Percentiles rank a stretch among this genome's conserved stretches.
phyloP scores from a whole-genome alignment of 1,284 basidiomycete species.

The Cutaneotrichosporon spelunceum region DNA sequence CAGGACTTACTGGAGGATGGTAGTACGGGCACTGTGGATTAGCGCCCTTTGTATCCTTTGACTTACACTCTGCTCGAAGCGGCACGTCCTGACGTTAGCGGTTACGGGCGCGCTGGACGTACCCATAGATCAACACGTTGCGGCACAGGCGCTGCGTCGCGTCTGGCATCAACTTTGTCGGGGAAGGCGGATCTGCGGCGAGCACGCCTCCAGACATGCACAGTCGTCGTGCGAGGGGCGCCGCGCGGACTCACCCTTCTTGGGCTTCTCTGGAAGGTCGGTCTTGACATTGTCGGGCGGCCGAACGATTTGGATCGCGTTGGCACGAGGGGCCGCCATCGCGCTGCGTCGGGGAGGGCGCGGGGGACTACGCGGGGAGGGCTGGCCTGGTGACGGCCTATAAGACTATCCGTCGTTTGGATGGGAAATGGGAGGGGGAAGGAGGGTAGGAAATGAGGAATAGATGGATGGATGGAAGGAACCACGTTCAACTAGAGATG shows the following conservation, averaged over 20 bases:
- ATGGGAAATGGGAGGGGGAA: background rate
- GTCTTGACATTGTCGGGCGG: constrained; percentile 32
- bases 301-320: constrained; percentile 62
- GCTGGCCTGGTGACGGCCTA: background rate
- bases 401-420: background rate
- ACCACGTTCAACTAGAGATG: background rate
- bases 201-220: background rate
- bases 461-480: background rate
- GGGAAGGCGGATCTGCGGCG: background rate
- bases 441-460: background rate
- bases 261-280: constrained; percentile 22
- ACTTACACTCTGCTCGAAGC: constrained; percentile 68
- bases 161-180: constrained; percentile 23
- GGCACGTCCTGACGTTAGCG: constrained; percentile 62
- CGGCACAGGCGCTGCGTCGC: constrained; percentile 68
- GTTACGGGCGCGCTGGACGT: constrained; percentile 29
- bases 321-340: constrained; percentile 46
- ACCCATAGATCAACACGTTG: constrained; percentile 86
- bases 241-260: constrained; percentile 19
- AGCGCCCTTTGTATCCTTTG: background rate
- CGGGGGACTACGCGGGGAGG: background rate
- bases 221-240: constrained; percentile 53
- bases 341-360: background rate
- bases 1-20: constrained; percentile 65
- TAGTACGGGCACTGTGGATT: constrained; percentile 63